Evolutionary conservation across 2,329 filamentous ascomycete species (phyloP).

Genomic region (Cladosporium halotolerans): DNA sequence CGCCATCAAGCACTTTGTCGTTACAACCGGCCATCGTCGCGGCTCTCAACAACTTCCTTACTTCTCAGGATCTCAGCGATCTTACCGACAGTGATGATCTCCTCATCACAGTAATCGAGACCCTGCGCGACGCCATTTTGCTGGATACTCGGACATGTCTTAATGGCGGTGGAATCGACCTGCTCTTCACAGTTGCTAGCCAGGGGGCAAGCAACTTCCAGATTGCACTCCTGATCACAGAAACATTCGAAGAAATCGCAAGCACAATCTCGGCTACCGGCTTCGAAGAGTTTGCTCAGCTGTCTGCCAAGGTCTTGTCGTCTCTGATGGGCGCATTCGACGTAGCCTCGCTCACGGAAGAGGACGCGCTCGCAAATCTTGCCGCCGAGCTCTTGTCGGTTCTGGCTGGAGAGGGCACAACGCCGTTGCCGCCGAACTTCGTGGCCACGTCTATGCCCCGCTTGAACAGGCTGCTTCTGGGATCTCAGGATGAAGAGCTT

Average conservation of each 20-base stretch:
- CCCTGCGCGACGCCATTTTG: slow-evolving; percentile 73
- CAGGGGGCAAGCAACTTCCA: slow-evolving; percentile 88
- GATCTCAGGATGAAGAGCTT: slow-evolving; percentile 78
- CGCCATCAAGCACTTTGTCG: slow-evolving; percentile 44
- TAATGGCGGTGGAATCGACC: slow-evolving; percentile 66
- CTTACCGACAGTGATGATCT: slow-evolving; percentile 86
- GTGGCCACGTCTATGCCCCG: slow-evolving; percentile 82
- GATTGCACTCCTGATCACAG: slow-evolving; percentile 76
- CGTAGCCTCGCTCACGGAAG: slow-evolving; percentile 75
- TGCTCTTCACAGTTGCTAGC: slow-evolving; percentile 83
- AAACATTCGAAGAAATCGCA: slow-evolving; percentile 87
- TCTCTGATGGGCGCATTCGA: slow-evolving; percentile 85
- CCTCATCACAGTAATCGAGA: slow-evolving; percentile 81
- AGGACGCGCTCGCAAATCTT: slow-evolving; percentile 77
- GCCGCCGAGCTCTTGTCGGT: slow-evolving; percentile 78
- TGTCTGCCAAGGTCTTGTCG: slow-evolving; percentile 82
- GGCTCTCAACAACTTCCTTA: slow-evolving; percentile 65
- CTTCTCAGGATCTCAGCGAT: slow-evolving; percentile 72
- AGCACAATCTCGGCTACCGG: slow-evolving; percentile 58
- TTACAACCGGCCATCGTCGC: slow-evolving; percentile 57
- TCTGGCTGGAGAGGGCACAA: slow-evolving; percentile 72
- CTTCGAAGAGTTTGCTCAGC: slow-evolving; percentile 62
- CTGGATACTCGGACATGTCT: slow-evolving; percentile 71
- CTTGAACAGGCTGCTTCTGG: slow-evolving; percentile 73
- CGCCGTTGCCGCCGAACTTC: slow-evolving; percentile 81